Evolutionary conservation across 306 rosid species (phyloP).

Genomic region (Acacia melanoxylon): DNA sequence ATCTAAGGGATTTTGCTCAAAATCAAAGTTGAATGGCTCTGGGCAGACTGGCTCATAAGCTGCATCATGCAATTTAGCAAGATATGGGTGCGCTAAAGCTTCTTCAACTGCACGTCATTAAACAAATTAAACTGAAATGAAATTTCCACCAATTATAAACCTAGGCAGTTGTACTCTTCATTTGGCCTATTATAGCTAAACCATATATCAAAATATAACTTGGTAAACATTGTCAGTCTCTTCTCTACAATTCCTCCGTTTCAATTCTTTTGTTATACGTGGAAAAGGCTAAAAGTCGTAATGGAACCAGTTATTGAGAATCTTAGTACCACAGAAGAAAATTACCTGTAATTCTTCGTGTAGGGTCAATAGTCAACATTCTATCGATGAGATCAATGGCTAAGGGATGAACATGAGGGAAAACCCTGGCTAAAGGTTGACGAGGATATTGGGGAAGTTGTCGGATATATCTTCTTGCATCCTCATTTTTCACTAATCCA

Average conservation of each 20-base stretch:
- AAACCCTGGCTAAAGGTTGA: conserved; percentile 66
- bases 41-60: conserved; percentile 88
- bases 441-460: conserved; percentile 85
- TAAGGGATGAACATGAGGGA: conserved; percentile 83
- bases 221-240: neutral
- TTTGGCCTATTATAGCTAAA: neutral
- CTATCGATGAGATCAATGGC: conserved; percentile 89
- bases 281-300: neutral
- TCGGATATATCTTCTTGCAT: conserved; percentile 77
- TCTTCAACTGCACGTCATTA: conserved; percentile 70
- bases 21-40: conserved; percentile 80
- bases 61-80: conserved; percentile 86
- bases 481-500: conserved; percentile 78
- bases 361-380: conserved; percentile 94
- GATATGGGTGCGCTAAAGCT: conserved; percentile 96
- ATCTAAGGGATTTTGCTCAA: conserved; percentile 73
- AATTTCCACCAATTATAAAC: conserved; percentile 4
- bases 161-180: conserved; percentile 19
- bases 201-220: neutral
- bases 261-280: neutral
- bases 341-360: conserved; percentile 87
- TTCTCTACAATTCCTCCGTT: neutral
- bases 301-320: neutral
- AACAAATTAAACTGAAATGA: conserved; percentile 14
- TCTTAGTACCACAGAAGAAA: conserved; percentile 24